phyloP scores from a whole-genome alignment of 345 rosid species.

The Rubroshorea leprosula region DNA sequence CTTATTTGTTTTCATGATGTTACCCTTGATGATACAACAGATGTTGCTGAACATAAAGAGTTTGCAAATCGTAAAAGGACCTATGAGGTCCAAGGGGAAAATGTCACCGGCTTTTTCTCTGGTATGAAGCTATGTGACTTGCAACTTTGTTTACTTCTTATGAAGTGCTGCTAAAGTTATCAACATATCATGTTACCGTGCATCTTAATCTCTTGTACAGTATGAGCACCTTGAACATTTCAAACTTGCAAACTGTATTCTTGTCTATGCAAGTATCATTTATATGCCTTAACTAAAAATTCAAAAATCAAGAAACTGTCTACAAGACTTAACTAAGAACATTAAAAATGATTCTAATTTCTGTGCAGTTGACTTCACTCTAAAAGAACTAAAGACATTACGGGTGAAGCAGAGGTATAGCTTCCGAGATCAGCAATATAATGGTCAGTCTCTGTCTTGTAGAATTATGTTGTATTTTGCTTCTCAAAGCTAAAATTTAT shows the following conservation, averaged over 20 bases:
- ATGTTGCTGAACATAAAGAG: conserved; percentile 65
- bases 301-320: too few relatives aligned
- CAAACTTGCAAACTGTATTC: too few relatives aligned
- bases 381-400: conserved; percentile 60
- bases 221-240: neutral
- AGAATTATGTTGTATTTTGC: neutral
- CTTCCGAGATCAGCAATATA: conserved; percentile 83
- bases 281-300: too few relatives aligned
- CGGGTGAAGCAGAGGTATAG: conserved; percentile 74
- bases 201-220: neutral
- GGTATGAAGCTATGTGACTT: conserved; percentile 31
- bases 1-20: conserved; percentile 86
- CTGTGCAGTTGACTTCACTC: conserved; percentile 77
- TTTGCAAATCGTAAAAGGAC: conserved; percentile 80
- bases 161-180: neutral
- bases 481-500: neutral
- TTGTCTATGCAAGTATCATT: too few relatives aligned
- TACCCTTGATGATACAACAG: conserved; percentile 70
- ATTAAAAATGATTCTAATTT: conserved; percentile 4
- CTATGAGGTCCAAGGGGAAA: conserved; percentile 70
- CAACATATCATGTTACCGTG: neutral
- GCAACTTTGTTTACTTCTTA: neutral
- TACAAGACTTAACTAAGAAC: too few relatives aligned
- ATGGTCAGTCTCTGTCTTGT: conserved; percentile 44
- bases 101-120: conserved; percentile 68